Base-by-base conservation (phyloP, 2,329 filamentous ascomycete species). In the Lachnellula cervina region DNA sequence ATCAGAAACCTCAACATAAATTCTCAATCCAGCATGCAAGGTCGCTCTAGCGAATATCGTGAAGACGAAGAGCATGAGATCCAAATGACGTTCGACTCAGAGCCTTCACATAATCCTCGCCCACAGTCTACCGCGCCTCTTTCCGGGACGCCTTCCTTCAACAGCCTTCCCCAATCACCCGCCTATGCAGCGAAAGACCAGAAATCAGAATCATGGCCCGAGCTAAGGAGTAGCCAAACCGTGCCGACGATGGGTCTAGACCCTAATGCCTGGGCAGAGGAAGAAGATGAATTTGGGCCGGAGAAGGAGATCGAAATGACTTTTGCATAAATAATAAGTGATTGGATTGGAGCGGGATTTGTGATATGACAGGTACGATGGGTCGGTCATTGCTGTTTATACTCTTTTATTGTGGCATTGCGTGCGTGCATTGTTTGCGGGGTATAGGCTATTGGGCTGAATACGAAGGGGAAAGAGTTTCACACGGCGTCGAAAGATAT, bases 241-340 rank as follows among this genome's bases (percentile, higher is more conserved):
- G 66, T 79, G 60, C 82, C 81, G 7, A 23, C 58, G 3, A 54
- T 64, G 17, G 56, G 59, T 45, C 37, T 63, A 5, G 57, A 46
- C 64, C 75, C 58, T 74, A 93, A 79, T 80, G 80, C 88, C 1
- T 93, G 89, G 89, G 84, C 81, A 3, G 87, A 83, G 56, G 77
- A 83, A 8, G 86, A 89, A 45, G 81, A 86, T 25, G 81, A 88
- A 51, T 88, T 88, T 73, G 85, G 84, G 17, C 80, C 81, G 66
- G 87, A 90, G 70, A 83, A 84, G 68, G 87, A 90, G 71, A 88
- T 93, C 60, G 80, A 82, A 34, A 88, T 93, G 87, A 90, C 87
- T 60, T 93, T 93, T 81, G 89, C 68, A 62, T 68, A 65, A 43
- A 56, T 49, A 46, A 8, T 23, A 28, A 14, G n/a, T 14, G 19